These are phyloP conservation scores for Rhododendron ovatum DNA, from an alignment of 148 eudicot genomes.

Conservation along the genomic window DNA sequence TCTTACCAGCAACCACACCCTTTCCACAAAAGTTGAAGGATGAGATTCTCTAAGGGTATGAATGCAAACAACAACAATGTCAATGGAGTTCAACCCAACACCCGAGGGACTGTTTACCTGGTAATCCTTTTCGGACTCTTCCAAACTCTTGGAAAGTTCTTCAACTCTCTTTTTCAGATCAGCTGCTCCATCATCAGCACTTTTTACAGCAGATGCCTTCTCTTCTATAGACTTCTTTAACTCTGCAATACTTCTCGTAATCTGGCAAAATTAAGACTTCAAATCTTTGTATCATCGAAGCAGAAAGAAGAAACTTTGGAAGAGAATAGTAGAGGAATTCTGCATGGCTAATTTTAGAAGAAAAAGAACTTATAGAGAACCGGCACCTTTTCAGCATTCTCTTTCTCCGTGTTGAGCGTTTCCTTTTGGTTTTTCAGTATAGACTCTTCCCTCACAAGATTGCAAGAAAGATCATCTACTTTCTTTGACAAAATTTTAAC, in stretches of 20 bases:
- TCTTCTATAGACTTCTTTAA: slow-evolving; percentile 69
- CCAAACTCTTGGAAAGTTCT: slow-evolving; percentile 71
- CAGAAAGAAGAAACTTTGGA: neutral
- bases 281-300: neutral
- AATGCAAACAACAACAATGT: neutral
- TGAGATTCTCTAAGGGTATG: neutral
- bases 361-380: neutral
- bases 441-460: slow-evolving; percentile 82
- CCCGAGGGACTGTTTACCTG: slow-evolving; percentile 40
- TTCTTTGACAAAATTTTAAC: slow-evolving; percentile 59
- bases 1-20: slow-evolving; percentile 96
- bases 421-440: slow-evolving; percentile 77
- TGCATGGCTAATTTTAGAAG: neutral
- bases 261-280: slow-evolving; percentile 34
- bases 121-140: slow-evolving; percentile 69
- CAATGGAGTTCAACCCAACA: neutral
- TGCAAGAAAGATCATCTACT: slow-evolving; percentile 70
- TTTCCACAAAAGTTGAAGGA: slow-evolving; percentile 20
- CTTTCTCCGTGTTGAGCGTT: slow-evolving; percentile 57
- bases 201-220: slow-evolving; percentile 65
- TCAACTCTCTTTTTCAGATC: slow-evolving; percentile 60
- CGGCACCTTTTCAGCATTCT: slow-evolving; percentile 70
- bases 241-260: slow-evolving; percentile 65
- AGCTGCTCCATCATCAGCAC: slow-evolving; percentile 90
- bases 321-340: neutral